These are phyloP conservation scores for Xylaria intraflava DNA, from an alignment of 495 filamentous ascomycete species.

Conservation along the genomic window DNA sequence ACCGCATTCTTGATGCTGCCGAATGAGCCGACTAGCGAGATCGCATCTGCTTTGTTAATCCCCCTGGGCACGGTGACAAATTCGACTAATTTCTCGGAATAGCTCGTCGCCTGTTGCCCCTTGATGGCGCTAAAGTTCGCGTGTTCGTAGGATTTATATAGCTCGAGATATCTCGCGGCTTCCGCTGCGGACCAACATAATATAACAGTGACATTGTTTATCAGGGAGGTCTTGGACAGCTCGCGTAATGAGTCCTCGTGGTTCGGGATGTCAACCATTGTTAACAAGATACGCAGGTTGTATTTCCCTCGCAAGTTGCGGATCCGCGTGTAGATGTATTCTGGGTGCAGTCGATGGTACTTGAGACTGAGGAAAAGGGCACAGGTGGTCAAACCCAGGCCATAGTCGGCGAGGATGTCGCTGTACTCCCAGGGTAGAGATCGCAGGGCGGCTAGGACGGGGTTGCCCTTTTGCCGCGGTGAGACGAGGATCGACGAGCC, in stretches of 20 bases:
- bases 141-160: slow-evolving; percentile 89
- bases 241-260: slow-evolving; percentile 76
- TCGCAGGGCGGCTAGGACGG: slow-evolving; percentile 74
- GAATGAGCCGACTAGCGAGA: slow-evolving; percentile 79
- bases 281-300: slow-evolving; percentile 73
- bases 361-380: slow-evolving; percentile 91
- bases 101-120: slow-evolving; percentile 72
- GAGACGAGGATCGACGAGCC: slow-evolving; percentile 82
- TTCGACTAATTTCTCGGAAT: slow-evolving; percentile 84
- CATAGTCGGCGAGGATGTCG: slow-evolving; percentile 90
- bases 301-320: slow-evolving; percentile 72
- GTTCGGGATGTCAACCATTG: slow-evolving; percentile 88
- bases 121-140: slow-evolving; percentile 73
- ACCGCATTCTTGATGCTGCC: slow-evolving; percentile 79
- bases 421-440: slow-evolving; percentile 94
- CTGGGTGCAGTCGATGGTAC: slow-evolving; percentile 94
- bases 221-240: slow-evolving; percentile 71
- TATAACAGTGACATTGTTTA: slow-evolving; percentile 87
- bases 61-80: slow-evolving; percentile 84
- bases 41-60: slow-evolving; percentile 91
- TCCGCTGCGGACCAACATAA: slow-evolving; percentile 92
- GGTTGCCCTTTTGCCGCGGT: slow-evolving; percentile 84
- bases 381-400: slow-evolving; percentile 79
- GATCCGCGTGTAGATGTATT: slow-evolving; percentile 95
- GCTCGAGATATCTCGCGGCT: slow-evolving; percentile 84